Evolutionary conservation across 2,329 filamentous ascomycete genomes (phyloP), one percentile per base, ranked within the genome.

Genomic region (Diatrype stigma): DNA sequence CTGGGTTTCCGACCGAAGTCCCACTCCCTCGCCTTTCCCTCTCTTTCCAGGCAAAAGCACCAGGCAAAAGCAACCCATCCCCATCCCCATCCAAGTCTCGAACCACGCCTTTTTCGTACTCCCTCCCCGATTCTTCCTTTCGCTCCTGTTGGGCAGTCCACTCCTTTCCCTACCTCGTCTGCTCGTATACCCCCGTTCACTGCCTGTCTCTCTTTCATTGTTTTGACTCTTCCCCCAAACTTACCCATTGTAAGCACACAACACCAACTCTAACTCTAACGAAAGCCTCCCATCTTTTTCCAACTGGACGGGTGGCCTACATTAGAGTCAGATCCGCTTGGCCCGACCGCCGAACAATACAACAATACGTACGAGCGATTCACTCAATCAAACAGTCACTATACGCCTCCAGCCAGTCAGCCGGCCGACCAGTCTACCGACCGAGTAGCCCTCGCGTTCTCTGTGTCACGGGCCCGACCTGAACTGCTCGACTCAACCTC

Each of bases 151-250:
- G 38, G 57, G 56, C 58, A 59, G 57, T 60, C 57, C 58, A 60
- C 56, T 60, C 58, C 52, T 60, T 60, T 58, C 56, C 54, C 44
- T 59, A 54, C 54, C 44, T 56, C 58, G 56, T 58, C 55, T 54
- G 51, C 56, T 58, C 56, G 56, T 58, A 55, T 54, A 51, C 56
- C 58, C 56, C 56, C 53, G 55, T 56, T 23, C 21, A 26, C 40
- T 23, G 40, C 57, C 50, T 54, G 57, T 53, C 57, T 60, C 53
- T 60, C 57, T 45, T 59, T 60, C 56, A 55, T 51, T 54, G 51
- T 52, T 56, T 52, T 59, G 46, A 47, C 53, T 51, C 53, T 49
- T 51, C 48, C 51, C 56, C 56, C 34, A 4, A 16, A 37, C 6
- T 12, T 16, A 5, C 6, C 34, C 12, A 37, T 37, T 56, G 50